Conservation (phyloP, 441 rosid species). For the Pelargonium cotyledonis region DNA sequence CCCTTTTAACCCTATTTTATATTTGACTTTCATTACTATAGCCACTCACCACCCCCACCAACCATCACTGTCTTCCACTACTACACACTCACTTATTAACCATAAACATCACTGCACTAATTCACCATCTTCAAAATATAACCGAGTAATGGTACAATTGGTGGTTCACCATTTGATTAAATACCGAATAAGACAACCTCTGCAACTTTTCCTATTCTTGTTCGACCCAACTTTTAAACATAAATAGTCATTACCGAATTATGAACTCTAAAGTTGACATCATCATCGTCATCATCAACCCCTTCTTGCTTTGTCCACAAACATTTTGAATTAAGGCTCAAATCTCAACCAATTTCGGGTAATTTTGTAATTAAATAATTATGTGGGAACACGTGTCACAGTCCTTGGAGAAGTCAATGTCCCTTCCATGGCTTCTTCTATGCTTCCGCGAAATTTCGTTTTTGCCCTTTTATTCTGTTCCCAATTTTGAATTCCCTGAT, state of each 20-base stretch:
- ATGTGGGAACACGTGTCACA: constrained; percentile 1
- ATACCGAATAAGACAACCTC: constrained; percentile 1
- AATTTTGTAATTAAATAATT: background rate
- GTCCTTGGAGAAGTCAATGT: constrained; percentile 4
- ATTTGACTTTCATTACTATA: too few relatives aligned
- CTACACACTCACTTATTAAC: too few relatives aligned
- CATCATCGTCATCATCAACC: constrained; percentile 7
- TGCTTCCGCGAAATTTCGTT: constrained; percentile 1
- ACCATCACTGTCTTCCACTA: too few relatives aligned
- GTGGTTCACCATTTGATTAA: background rate
- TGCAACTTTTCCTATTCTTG: constrained; percentile 1
- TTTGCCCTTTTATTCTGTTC: background rate
- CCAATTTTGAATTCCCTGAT: constrained; percentile 24
- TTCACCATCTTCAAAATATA: background rate
- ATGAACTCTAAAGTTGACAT: constrained; percentile 5
- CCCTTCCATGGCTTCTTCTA: background rate
- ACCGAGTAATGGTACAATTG: background rate
- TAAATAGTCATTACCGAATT: constrained; percentile 4
- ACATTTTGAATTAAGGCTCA: background rate
- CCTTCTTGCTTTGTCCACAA: background rate
- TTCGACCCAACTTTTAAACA: constrained; percentile 5
- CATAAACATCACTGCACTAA: too few relatives aligned
- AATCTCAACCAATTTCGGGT: background rate
- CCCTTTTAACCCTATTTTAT: too few relatives aligned
- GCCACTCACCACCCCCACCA: too few relatives aligned